phyloP scores from a whole-genome alignment of 768 basidiomycete species.

The Termitomyces sp. region DNA sequence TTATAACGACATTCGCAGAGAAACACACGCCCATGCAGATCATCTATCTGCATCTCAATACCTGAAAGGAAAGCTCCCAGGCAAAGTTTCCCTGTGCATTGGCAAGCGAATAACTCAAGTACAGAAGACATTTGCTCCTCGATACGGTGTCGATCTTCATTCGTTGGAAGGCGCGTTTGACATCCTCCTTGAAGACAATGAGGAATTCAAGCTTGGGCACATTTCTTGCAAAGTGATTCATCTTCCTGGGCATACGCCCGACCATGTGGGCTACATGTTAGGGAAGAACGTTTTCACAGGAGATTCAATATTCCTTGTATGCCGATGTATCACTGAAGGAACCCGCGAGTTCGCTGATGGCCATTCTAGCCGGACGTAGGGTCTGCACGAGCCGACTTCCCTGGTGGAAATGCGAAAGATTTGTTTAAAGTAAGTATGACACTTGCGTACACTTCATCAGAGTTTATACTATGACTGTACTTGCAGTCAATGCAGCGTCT shows the following conservation, averaged over 20 bases:
- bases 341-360: neutral
- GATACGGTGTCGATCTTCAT: constrained; percentile 23
- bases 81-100: constrained; percentile 26
- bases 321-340: neutral
- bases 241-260: constrained; percentile 27
- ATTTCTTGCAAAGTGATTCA: constrained; percentile 26
- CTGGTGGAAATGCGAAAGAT: constrained; percentile 29
- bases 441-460: neutral
- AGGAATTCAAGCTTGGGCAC: constrained; percentile 25
- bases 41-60: constrained; percentile 32
- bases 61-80: constrained; percentile 22
- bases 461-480: neutral
- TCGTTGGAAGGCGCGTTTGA: constrained; percentile 25
- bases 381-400: constrained; percentile 32
- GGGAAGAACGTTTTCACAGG: constrained; percentile 31
- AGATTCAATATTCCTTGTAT: constrained; percentile 29
- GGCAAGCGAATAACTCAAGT: constrained; percentile 28
- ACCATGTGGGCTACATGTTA: constrained; percentile 26
- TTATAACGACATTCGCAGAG: constrained; percentile 12
- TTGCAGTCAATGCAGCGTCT: constrained; percentile 31
- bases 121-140: constrained; percentile 26
- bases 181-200: constrained; percentile 27
- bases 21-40: constrained; percentile 35
- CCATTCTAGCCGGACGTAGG: constrained; percentile 28
- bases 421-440: constrained; percentile 23